Conservation (phyloP, 2,329 filamentous ascomycete species). For the Ophiocordyceps camponoti-saundersi region DNA sequence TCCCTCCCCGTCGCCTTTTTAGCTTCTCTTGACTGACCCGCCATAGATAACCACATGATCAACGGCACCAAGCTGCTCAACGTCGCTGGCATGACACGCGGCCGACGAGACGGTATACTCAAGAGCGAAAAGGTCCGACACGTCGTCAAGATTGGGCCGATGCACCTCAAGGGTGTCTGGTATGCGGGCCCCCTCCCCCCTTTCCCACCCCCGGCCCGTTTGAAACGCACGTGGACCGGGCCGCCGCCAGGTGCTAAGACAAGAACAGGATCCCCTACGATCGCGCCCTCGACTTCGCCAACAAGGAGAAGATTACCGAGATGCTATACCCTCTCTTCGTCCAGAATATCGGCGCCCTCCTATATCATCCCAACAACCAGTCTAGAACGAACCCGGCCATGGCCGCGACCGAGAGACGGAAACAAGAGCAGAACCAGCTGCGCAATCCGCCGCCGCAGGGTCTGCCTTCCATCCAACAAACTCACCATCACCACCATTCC, state of each 20-base stretch:
- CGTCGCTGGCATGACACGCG: conserved; percentile 94
- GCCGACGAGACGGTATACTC: conserved; percentile 83
- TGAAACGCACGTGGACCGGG: conserved; percentile 5
- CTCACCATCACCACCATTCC: conserved; percentile 33
- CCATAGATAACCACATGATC: conserved; percentile 90
- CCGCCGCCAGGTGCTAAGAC: conserved; percentile 9
- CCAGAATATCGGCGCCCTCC: conserved; percentile 83
- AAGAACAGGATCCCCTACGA: conserved; percentile 81
- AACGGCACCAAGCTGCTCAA: conserved; percentile 96
- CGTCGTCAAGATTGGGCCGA: conserved; percentile 96
- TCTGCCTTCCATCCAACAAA: conserved; percentile 51
- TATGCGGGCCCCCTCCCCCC: conserved; percentile 27
- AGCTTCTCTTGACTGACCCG: neutral
- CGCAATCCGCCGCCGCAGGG: conserved; percentile 36
- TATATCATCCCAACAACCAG: conserved; percentile 88
- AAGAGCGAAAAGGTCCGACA: conserved; percentile 96
- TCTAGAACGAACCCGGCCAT: conserved; percentile 70
- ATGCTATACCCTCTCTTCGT: conserved; percentile 90
- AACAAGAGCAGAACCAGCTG: conserved; percentile 51
- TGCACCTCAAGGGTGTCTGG: conserved; percentile 98
- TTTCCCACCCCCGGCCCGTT: neutral
- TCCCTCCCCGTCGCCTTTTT: too few relatives aligned
- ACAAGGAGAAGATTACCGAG: conserved; percentile 99
- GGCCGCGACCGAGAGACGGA: conserved; percentile 65
- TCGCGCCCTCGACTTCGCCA: conserved; percentile 92